Evolutionary conservation across 2,329 filamentous ascomycete species (phyloP).

Genomic region (Blastomyces parvus): DNA sequence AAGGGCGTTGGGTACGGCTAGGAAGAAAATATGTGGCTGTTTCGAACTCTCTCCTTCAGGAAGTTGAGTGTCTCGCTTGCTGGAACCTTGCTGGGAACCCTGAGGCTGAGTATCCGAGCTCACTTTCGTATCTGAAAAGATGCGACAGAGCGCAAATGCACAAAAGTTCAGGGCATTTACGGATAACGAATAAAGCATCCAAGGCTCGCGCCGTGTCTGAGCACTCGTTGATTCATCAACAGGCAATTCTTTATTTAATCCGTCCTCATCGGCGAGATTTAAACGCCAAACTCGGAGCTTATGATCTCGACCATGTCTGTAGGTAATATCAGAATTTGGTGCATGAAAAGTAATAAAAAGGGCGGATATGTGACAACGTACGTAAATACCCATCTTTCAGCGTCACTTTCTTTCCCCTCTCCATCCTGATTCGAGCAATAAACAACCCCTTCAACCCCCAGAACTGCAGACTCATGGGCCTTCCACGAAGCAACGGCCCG

Average conservation of each 20-base stretch:
- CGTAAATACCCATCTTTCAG: conserved; percentile 66
- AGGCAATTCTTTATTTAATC: conserved; percentile 58
- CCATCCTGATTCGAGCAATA: conserved; percentile 9
- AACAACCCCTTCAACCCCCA: conserved; percentile 65
- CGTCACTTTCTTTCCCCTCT: conserved; percentile 32
- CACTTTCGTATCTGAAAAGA: conserved; percentile 11
- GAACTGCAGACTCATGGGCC: conserved; percentile 66
- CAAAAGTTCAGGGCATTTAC: conserved; percentile 97
- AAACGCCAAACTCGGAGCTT: conserved; percentile 79
- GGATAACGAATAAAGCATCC: conserved; percentile 72
- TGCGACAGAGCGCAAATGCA: conserved; percentile 58
- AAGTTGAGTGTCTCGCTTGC: conserved; percentile 20
- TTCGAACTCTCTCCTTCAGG: conserved; percentile 9
- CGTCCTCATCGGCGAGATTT: conserved; percentile 47
- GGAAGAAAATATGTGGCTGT: conserved; percentile 32
- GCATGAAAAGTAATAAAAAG: conserved; percentile 3
- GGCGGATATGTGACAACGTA: conserved; percentile 40
- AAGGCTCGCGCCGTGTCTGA: conserved; percentile 53
- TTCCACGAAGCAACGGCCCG: conserved; percentile 76
- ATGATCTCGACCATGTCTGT: conserved; percentile 82
- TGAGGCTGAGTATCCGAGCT: background rate
- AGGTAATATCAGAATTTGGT: background rate
- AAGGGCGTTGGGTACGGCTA: conserved; percentile 73
- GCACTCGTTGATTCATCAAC: conserved; percentile 48
- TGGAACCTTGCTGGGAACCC: background rate